These are phyloP conservation scores for Grosmannia penicillata DNA, from an alignment of 2,329 filamentous ascomycete species.

Conservation along the genomic window DNA sequence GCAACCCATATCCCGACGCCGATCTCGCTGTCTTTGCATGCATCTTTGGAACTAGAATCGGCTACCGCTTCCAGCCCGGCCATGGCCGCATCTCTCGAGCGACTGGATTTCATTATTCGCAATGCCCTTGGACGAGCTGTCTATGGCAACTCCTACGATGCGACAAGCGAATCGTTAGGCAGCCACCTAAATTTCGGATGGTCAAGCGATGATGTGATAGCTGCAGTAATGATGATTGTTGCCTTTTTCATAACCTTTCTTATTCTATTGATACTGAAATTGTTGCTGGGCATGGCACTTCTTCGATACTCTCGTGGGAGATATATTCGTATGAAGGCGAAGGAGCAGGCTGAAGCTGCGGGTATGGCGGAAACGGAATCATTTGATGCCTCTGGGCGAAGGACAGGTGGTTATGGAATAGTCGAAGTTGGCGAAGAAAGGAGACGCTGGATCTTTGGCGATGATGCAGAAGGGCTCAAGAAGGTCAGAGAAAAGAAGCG, in stretches of 20 bases:
- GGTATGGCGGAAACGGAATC: conserved; percentile 34
- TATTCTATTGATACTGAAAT: conserved; percentile 68
- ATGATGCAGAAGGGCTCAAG: conserved; percentile 59
- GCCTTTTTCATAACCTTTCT: conserved; percentile 78
- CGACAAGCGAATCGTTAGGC: conserved; percentile 8
- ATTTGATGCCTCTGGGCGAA: conserved; percentile 56
- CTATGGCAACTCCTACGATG: conserved; percentile 38
- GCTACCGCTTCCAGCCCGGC: conserved; percentile 49
- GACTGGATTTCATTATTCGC: conserved; percentile 64
- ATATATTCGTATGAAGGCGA: conserved; percentile 66
- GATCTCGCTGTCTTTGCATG: conserved; percentile 47
- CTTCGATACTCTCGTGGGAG: conserved; percentile 65
- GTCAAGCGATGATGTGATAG: conserved; percentile 59
- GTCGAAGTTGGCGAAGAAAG: conserved; percentile 85
- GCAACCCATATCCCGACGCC: conserved; percentile 72
- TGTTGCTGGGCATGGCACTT: conserved; percentile 77
- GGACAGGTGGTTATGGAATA: conserved; percentile 68
- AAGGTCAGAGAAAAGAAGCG: conserved; percentile 48
- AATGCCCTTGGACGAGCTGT: conserved; percentile 62
- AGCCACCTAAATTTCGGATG: conserved; percentile 17
- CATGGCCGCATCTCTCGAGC: conserved; percentile 62
- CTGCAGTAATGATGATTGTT: conserved; percentile 65
- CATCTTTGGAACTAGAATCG: conserved; percentile 49
- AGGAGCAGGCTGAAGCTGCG: conserved; percentile 37
- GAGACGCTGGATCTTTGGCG: conserved; percentile 70